Percentiles rank a stretch among this genome's conserved stretches.
Conservation (phyloP, 805 yeast species). For the Metschnikowia anglica region DNA sequence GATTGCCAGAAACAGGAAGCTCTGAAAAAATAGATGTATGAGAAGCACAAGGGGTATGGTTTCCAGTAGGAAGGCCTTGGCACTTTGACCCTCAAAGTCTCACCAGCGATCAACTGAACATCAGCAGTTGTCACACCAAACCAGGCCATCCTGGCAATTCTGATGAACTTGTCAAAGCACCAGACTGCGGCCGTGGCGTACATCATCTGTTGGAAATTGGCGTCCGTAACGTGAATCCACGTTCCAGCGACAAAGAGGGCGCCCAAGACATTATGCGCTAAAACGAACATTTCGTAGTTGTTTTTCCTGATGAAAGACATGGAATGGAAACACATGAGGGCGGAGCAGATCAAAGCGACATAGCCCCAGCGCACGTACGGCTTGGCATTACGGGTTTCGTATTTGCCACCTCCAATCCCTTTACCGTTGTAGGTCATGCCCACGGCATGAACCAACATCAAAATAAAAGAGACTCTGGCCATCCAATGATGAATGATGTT, state of each 20-base stretch:
- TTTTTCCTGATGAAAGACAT: slow-evolving; percentile 49
- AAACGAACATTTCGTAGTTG: slow-evolving; percentile 56
- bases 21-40: slow-evolving; percentile 56
- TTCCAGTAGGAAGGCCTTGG: slow-evolving; percentile 50
- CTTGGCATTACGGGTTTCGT: slow-evolving; percentile 28
- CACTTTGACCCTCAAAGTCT: slow-evolving; percentile 47
- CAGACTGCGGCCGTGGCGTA: slow-evolving; percentile 39
- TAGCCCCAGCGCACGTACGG: slow-evolving; percentile 36
- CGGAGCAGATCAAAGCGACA: slow-evolving; percentile 34
- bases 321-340: slow-evolving; percentile 49
- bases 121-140: slow-evolving; percentile 42
- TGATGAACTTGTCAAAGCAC: slow-evolving; percentile 40
- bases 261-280: slow-evolving; percentile 43
- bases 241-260: slow-evolving; percentile 50
- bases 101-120: slow-evolving; percentile 42
- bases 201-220: slow-evolving; percentile 35
- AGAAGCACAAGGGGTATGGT: slow-evolving; percentile 55
- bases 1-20: slow-evolving; percentile 61
- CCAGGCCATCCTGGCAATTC: slow-evolving; percentile 32
- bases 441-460: slow-evolving; percentile 52
- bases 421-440: slow-evolving; percentile 35
- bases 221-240: slow-evolving; percentile 60
- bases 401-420: slow-evolving; percentile 32
- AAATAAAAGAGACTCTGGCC: slow-evolving; percentile 50
- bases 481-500: slow-evolving; percentile 65